A percentile compares a stretch with the other conserved stretches of the same genome.
These are phyloP conservation scores for Chrysanthemum seticuspe DNA, from an alignment of 129 eudicot genomes.

Conservation along the genomic window DNA sequence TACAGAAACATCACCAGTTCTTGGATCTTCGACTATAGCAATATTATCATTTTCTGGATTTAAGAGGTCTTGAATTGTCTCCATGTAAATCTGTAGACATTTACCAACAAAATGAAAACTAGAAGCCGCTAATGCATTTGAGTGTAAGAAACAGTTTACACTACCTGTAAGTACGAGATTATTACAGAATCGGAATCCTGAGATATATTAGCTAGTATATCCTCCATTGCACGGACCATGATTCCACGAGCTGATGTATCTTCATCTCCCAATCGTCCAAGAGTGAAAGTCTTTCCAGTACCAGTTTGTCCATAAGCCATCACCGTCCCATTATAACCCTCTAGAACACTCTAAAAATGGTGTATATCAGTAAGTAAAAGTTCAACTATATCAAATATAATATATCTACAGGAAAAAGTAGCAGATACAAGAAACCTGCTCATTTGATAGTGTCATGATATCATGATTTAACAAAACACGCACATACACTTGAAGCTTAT, in stretches of 20 bases:
- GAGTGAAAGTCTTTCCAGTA: constrained; percentile 32
- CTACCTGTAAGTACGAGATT: constrained; percentile 81
- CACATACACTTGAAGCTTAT: no score
- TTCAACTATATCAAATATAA: not conserved
- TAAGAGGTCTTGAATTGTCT: constrained; percentile 80
- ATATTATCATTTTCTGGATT: constrained; percentile 86
- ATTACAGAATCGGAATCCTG: constrained; percentile 66
- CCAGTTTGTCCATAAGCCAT: constrained; percentile 93
- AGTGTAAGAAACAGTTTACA: constrained; percentile 4
- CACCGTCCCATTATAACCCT: constrained; percentile 93
- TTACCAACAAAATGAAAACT: not conserved
- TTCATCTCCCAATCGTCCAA: constrained; percentile 33
- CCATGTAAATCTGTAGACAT: constrained; percentile 78
- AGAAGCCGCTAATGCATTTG: not conserved
- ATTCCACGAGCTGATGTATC: constrained; percentile 35
- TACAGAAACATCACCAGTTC: constrained; percentile 85
- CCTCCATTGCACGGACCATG: constrained; percentile 36
- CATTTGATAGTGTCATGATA: not conserved
- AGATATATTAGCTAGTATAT: constrained; percentile 63
- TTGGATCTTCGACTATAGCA: constrained; percentile 81
- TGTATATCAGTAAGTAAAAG: constrained; percentile 3
- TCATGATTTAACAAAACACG: not conserved
- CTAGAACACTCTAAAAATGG: constrained; percentile 66
- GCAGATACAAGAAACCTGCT: not conserved
- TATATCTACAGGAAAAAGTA: constrained; percentile 1